phyloP scores from a whole-genome alignment of 2,329 filamentous ascomycete species.

The Cladophialophora psammophila region DNA sequence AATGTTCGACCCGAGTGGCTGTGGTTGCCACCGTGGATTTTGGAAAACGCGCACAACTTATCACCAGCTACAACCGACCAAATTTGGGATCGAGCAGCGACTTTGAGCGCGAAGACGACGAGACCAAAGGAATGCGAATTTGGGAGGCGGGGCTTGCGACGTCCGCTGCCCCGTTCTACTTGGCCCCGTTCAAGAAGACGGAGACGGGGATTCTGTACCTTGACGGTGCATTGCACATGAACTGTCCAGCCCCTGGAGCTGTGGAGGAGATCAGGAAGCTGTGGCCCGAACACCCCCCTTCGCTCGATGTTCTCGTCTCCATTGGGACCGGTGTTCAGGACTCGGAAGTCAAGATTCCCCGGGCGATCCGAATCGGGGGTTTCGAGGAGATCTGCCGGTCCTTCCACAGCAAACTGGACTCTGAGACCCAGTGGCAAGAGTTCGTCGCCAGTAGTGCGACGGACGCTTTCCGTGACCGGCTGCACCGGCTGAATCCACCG shows the following conservation, averaged over 20 bases:
- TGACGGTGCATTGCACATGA: constrained; percentile 20
- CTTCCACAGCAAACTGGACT: constrained; percentile 18
- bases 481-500: constrained; percentile 17
- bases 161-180: constrained; percentile 13
- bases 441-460: constrained; percentile 14
- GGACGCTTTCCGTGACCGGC: constrained; percentile 10
- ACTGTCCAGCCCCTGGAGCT: constrained; percentile 14
- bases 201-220: constrained; percentile 16
- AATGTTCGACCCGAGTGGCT: constrained; percentile 20
- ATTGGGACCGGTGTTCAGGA: constrained; percentile 20
- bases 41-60: constrained; percentile 12
- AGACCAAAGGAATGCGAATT: constrained; percentile 15
- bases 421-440: constrained; percentile 15
- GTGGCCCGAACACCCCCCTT: constrained; percentile 15
- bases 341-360: constrained; percentile 20
- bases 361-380: constrained; percentile 18
- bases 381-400: constrained; percentile 19
- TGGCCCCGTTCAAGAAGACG: constrained; percentile 13
- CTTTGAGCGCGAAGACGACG: constrained; percentile 22
- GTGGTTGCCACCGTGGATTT: constrained; percentile 17
- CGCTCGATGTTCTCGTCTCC: constrained; percentile 18
- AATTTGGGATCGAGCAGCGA: neutral
- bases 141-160: constrained; percentile 19
- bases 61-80: constrained; percentile 20
- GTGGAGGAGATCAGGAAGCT: constrained; percentile 18